Conservation (phyloP, 371 early-diverging fungal species). For the Mucor sp. region DNA sequence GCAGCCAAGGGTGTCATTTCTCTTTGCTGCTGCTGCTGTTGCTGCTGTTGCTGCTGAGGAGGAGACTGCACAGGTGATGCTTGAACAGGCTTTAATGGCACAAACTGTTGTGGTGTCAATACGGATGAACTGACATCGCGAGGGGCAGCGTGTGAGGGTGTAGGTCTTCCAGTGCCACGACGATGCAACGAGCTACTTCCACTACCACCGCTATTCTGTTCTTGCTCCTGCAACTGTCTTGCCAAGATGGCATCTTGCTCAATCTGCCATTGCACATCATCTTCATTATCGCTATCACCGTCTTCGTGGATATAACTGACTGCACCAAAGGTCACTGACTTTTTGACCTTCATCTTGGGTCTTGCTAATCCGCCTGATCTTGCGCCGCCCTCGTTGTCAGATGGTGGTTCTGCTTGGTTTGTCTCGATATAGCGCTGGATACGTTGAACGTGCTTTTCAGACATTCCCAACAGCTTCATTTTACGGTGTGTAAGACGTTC, state of each 20-base stretch:
- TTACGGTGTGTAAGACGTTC: conserved; percentile 72
- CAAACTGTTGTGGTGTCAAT: conserved; percentile 13
- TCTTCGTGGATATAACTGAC: conserved; percentile 47
- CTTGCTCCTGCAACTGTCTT: conserved; percentile 71
- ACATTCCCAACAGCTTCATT: conserved; percentile 76
- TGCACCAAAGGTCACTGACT: conserved; percentile 46
- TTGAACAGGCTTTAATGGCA: conserved; percentile 37
- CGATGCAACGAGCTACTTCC: conserved; percentile 29
- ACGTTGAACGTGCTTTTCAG: conserved; percentile 82
- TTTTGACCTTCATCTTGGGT: conserved; percentile 35
- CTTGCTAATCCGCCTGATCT: background rate
- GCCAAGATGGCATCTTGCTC: conserved; percentile 77
- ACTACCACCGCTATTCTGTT: conserved; percentile 28
- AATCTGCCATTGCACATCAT: conserved; percentile 46
- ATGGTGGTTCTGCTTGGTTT: conserved; percentile 35
- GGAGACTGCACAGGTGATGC: conserved; percentile 20
- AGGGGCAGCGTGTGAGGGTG: conserved; percentile 43
- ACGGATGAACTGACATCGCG: conserved; percentile 32
- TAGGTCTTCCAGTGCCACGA: conserved; percentile 50
- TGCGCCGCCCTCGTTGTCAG: conserved; percentile 36
- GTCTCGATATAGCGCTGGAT: conserved; percentile 65
- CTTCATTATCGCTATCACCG: conserved; percentile 17
- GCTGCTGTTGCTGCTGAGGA: conserved; percentile 4
- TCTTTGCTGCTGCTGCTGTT: background rate
- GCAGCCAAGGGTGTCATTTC: background rate